Conservation (phyloP, 2,329 filamentous ascomycete species). For the Sclerotinia subarctica region DNA sequence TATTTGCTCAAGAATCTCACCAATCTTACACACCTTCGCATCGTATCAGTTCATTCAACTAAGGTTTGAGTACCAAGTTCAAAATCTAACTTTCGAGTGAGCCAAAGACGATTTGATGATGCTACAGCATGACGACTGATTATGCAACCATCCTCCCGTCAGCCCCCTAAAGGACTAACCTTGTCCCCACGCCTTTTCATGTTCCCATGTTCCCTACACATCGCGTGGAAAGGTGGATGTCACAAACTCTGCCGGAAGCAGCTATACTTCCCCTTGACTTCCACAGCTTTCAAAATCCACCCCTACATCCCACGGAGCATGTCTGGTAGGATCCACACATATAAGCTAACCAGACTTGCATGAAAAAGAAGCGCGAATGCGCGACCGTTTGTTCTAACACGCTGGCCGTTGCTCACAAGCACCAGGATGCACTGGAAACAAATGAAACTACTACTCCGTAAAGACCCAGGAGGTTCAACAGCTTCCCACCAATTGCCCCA, state of each 20-base stretch:
- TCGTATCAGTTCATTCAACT: background rate
- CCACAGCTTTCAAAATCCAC: constrained; percentile 9
- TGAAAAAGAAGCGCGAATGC: background rate
- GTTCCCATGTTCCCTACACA: constrained; percentile 15
- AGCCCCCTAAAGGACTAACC: constrained; percentile 16
- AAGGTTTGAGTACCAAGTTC: background rate
- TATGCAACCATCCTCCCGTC: constrained; percentile 17
- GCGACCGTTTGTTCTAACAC: constrained; percentile 16
- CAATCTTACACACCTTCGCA: background rate
- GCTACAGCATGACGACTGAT: constrained; percentile 5
- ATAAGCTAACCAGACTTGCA: background rate
- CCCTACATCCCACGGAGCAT: constrained; percentile 11
- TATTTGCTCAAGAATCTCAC: background rate
- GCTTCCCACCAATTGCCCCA: constrained; percentile 1
- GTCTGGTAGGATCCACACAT: background rate
- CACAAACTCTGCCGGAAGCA: constrained; percentile 17
- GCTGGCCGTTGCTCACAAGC: constrained; percentile 7
- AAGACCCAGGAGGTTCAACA: background rate
- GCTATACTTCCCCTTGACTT: constrained; percentile 18
- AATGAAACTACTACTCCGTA: constrained; percentile 5
- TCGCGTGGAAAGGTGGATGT: constrained; percentile 20
- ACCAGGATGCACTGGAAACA: constrained; percentile 9
- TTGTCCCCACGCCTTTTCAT: constrained; percentile 16
- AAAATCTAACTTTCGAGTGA: background rate
- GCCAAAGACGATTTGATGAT: background rate